These are phyloP conservation scores for Solanum chaucha DNA, from an alignment of 257 asterid species.

Conservation along the genomic window DNA sequence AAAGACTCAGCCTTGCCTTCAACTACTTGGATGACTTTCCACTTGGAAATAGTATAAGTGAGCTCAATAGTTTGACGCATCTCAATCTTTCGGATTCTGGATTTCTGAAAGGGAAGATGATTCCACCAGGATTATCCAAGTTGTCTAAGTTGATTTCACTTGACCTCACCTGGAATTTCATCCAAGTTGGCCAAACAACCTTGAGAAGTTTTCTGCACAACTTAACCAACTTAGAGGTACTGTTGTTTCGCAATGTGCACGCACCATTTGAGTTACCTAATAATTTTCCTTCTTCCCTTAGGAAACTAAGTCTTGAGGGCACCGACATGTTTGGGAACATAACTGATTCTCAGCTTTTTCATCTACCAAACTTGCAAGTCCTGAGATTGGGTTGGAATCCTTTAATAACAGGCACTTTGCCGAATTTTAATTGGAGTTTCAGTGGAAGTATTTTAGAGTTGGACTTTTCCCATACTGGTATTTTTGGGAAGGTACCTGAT, in stretches of 20 bases:
- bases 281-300: too few species aligned
- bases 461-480: neutral
- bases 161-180: too few species aligned
- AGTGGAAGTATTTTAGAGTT: neutral
- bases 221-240: neutral
- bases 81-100: neutral
- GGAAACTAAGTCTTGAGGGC: too few species aligned
- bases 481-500: neutral
- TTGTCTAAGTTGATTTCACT: too few species aligned
- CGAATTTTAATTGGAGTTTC: neutral
- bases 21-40: too few species aligned
- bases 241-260: too few species aligned
- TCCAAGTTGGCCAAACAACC: neutral
- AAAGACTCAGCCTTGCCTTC: too few species aligned
- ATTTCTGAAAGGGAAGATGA: neutral
- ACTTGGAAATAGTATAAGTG: too few species aligned
- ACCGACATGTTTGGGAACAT: too few species aligned
- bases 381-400: neutral
- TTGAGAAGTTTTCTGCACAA: neutral
- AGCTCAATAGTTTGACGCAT: neutral
- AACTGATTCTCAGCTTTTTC: neutral
- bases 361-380: neutral
- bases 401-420: neutral
- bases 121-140: neutral
- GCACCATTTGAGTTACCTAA: too few species aligned